Evolutionary conservation across 257 asterid species (phyloP).

Genomic region (Solanum chiquidenum): DNA sequence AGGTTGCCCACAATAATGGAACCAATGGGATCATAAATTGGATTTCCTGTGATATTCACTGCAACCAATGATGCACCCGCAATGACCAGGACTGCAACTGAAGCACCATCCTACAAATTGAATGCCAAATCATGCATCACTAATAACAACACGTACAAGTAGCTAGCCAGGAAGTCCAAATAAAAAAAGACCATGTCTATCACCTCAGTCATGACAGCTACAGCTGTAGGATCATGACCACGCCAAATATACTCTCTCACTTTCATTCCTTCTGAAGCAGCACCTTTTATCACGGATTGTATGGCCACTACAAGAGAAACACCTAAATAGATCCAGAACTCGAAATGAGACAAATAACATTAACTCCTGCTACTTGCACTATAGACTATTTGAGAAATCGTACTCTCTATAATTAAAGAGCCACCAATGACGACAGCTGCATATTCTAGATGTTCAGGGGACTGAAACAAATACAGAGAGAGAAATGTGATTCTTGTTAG

Average conservation of each 20-base stretch:
- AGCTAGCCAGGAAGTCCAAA: slow-evolving; percentile 4
- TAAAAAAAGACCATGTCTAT: slow-evolving; percentile 1
- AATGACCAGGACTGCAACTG: slow-evolving; percentile 47
- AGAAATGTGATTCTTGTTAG: not conserved
- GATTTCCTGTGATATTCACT: no score
- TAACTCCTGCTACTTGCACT: not conserved
- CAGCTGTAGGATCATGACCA: slow-evolving; percentile 97
- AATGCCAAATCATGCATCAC: not conserved
- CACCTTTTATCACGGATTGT: slow-evolving; percentile 85
- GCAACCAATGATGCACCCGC: no score
- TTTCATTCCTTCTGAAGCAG: slow-evolving; percentile 95
- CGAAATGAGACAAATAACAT: not conserved
- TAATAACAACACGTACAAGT: not conserved
- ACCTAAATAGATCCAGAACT: slow-evolving; percentile 32
- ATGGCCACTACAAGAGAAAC: slow-evolving; percentile 88
- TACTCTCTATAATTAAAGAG: slow-evolving; percentile 86
- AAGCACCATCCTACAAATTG: slow-evolving; percentile 86
- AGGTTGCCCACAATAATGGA: slow-evolving; percentile 89
- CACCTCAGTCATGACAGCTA: slow-evolving; percentile 99
- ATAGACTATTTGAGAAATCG: not conserved
- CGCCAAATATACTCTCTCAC: slow-evolving; percentile 92
- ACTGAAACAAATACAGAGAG: slow-evolving; percentile 30
- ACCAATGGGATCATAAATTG: slow-evolving; percentile 26
- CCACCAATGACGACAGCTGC: slow-evolving; percentile 95
- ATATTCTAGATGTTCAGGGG: slow-evolving; percentile 79